Percentiles rank a stretch among this genome's conserved stretches.
phyloP scores from a whole-genome alignment of 345 rosid species.

The Acer campestre region DNA sequence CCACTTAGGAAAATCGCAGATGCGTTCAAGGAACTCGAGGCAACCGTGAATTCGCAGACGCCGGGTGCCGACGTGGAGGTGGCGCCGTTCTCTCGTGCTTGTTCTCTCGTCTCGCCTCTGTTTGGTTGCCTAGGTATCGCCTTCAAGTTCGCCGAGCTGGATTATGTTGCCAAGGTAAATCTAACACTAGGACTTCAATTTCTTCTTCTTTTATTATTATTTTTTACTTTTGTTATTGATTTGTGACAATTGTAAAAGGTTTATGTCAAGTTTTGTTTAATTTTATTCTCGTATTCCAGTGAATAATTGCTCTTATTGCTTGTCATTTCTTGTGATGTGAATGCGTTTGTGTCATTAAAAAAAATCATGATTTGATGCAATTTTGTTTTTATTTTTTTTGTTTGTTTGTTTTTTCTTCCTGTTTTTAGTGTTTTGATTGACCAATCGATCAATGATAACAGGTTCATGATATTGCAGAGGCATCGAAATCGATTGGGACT shows the following conservation, averaged over 20 bases:
- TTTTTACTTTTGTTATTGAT: background rate
- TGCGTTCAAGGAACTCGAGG: conserved; percentile 67
- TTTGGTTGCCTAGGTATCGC: conserved; percentile 92
- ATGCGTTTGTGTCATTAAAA: background rate
- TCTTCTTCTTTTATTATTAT: no score
- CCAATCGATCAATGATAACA: conserved; percentile 23
- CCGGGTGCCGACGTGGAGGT: conserved; percentile 56
- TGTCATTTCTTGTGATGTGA: background rate
- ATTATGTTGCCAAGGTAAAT: conserved; percentile 87
- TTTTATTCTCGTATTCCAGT: background rate
- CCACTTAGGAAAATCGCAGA: conserved; percentile 63
- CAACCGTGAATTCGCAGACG: conserved; percentile 39
- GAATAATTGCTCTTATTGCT: background rate
- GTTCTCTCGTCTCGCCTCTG: conserved; percentile 91
- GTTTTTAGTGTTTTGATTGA: background rate
- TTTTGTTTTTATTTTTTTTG: background rate
- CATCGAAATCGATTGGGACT: conserved; percentile 64
- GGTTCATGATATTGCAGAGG: conserved; percentile 79
- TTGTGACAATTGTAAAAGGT: no score
- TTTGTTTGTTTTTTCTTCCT: no score
- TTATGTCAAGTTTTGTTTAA: no score
- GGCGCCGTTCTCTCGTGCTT: conserved; percentile 78
- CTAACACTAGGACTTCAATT: background rate
- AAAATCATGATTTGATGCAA: background rate
- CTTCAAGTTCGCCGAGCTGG: conserved; percentile 95